phyloP scores from a whole-genome alignment of 2,329 filamentous ascomycete genomes.

The Hypoxylon sp. region DNA sequence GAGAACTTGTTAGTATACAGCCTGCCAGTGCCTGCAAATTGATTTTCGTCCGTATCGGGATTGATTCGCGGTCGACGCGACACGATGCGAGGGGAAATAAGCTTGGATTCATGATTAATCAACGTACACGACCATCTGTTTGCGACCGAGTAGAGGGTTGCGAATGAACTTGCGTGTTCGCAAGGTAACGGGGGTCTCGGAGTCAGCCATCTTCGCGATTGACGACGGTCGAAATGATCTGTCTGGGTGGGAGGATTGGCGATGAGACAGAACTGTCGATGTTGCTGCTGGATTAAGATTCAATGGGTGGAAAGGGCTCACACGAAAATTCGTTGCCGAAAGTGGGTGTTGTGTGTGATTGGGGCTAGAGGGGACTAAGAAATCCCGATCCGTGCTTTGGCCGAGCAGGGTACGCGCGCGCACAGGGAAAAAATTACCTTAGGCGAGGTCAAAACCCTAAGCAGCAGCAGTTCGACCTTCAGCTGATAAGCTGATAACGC shows the following conservation, averaged over 20 bases:
- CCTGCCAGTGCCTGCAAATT: conserved; percentile 4
- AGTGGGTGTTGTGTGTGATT: conserved; percentile 42
- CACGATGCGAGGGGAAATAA: conserved; percentile 29
- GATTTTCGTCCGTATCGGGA: background rate
- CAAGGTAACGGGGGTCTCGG: conserved; percentile 82
- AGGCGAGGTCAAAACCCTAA: conserved; percentile 45
- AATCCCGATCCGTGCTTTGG: conserved; percentile 29
- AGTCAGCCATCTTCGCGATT: conserved; percentile 87
- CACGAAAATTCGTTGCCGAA: conserved; percentile 37
- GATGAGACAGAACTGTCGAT: conserved; percentile 30
- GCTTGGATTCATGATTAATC: conserved; percentile 29
- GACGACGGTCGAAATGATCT: conserved; percentile 41
- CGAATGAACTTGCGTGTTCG: conserved; percentile 99
- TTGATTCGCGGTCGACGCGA: background rate
- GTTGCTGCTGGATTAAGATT: conserved; percentile 15
- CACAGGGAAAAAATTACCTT: conserved; percentile 19
- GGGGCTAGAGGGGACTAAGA: conserved; percentile 34
- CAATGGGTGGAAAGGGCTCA: conserved; percentile 13
- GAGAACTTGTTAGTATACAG: conserved; percentile 22
- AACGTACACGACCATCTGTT: conserved; percentile 99
- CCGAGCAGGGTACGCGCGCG: background rate
- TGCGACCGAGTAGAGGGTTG: conserved; percentile 98
- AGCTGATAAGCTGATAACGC: no score
- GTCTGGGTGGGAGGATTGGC: conserved; percentile 32
- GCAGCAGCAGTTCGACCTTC: no score